Evolutionary conservation across 345 rosid genomes (phyloP).

Genomic region (Microthlaspi erraticum): DNA sequence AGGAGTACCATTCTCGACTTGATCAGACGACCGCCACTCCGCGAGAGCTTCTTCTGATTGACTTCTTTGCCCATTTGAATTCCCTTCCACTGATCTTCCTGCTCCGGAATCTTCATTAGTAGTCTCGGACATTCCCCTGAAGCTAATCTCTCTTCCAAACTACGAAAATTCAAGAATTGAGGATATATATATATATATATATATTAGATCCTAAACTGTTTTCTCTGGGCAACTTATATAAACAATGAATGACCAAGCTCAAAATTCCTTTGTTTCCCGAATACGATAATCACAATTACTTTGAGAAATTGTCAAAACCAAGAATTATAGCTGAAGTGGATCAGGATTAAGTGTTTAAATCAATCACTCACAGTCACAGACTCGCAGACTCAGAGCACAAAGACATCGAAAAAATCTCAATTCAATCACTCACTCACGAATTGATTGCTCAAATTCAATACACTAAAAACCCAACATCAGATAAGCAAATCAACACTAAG

Average conservation of each 20-base stretch:
- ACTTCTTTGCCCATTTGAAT: slow-evolving; percentile 60
- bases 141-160: slow-evolving; percentile 47
- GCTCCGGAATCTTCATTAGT: slow-evolving; percentile 70
- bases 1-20: slow-evolving; percentile 86
- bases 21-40: slow-evolving; percentile 95
- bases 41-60: slow-evolving; percentile 81
- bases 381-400: neutral
- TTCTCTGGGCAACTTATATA: neutral
- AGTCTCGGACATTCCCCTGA: slow-evolving; percentile 68
- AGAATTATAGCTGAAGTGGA: neutral
- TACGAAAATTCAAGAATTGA: neutral
- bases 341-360: neutral
- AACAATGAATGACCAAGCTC: neutral
- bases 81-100: slow-evolving; percentile 71
- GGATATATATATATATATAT: too few species aligned
- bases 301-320: neutral
- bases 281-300: neutral
- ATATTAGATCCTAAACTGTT: neutral
- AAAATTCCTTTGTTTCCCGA: neutral
- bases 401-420: neutral
- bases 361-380: neutral
- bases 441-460: slow-evolving; percentile 14
- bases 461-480: slow-evolving; percentile 38
- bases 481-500: slow-evolving; percentile 22
- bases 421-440: neutral